A percentile compares a stretch with the other conserved stretches of the same genome.
Evolutionary conservation across 106 monocot species (phyloP).

Genomic region (Dendrobium officinale): DNA sequence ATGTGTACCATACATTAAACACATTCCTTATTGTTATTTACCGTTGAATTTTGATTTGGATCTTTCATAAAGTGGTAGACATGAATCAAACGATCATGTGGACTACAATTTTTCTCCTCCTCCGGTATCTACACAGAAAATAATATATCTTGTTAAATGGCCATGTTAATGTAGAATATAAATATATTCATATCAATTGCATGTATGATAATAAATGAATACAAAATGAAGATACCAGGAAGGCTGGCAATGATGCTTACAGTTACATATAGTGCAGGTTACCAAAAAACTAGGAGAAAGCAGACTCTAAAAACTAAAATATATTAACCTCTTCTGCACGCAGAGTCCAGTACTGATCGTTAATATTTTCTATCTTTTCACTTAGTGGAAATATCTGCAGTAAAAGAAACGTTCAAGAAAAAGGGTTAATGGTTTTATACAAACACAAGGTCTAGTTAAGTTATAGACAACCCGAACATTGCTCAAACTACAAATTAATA

Average conservation of each 20-base stretch:
- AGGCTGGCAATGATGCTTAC: too few relatives aligned
- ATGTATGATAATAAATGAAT: too few relatives aligned
- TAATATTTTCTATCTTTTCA: slow-evolving; percentile 97
- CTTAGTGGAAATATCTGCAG: slow-evolving; percentile 71
- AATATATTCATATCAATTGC: too few relatives aligned
- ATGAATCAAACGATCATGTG: slow-evolving; percentile 73
- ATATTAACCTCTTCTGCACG: slow-evolving; percentile 83
- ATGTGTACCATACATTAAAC: too few relatives aligned
- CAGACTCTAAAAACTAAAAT: too few relatives aligned
- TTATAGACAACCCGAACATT: too few relatives aligned
- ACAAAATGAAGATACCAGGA: too few relatives aligned
- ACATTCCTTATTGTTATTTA: background rate
- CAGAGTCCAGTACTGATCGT: slow-evolving; percentile 97
- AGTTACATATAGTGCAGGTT: too few relatives aligned
- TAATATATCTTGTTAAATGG: too few relatives aligned
- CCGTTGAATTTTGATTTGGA: slow-evolving; percentile 60
- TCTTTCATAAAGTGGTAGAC: slow-evolving; percentile 79
- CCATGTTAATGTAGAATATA: background rate
- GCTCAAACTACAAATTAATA: too few relatives aligned
- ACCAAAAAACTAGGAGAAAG: too few relatives aligned
- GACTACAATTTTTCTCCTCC: slow-evolving; percentile 63
- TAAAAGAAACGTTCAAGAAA: background rate
- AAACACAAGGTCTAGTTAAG: too few relatives aligned
- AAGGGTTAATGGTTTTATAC: background rate
- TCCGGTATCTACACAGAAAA: slow-evolving; percentile 38